Evolutionary conservation across 192 early-diverging fungal species (phyloP), one percentile per base, ranked within the genome.

Genomic region (Backusella tarrabulga): DNA sequence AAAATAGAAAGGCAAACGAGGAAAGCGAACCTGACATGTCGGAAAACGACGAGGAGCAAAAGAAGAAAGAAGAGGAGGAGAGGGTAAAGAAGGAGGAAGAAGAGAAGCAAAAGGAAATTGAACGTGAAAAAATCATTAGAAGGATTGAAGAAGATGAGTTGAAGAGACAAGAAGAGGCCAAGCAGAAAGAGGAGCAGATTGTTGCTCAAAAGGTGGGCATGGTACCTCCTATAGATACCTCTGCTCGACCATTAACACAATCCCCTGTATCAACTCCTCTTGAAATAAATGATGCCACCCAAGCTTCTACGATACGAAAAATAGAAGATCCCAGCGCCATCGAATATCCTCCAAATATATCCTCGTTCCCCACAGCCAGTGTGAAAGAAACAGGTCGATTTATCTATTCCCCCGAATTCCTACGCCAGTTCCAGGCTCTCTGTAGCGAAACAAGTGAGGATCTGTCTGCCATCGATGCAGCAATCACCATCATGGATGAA

Each of bases 401-500:
- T 74, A 85, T 86, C 70, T 96, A 95, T 72, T 84, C 88, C 44
- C 86, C 88, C 34, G 91, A 86, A 76, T 97, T 97, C 82, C 87
- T 97, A 76, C 87, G 94, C 84, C 91, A 91, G 77, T 96, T 95
- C 83, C 88, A 84, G 74, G 77, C 77, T 3, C 79, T 93, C 40
- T 92, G 91, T 81, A 85, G 79, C 21, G 87, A 92, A 60, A 85
- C 90, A 74, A 93, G 92, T 15, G 75, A 87, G 8, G 86, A 90
- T 21, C 74, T 90, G 4, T 85, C 88, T 19, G 78, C 80, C 19
- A 79, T 88, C 35, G 46, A 50, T 4, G 83, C 85, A 36, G 82
- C 79, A 34, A 76, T 85, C 74, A 86, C 78, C 36, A 67, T 68
- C 15, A 84, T 82, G n/a, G 21, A 38, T 29, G 56, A 63, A 29